Base-by-base conservation (phyloP, 805 yeast genomes). In the Martiniozyma abietophila region DNA sequence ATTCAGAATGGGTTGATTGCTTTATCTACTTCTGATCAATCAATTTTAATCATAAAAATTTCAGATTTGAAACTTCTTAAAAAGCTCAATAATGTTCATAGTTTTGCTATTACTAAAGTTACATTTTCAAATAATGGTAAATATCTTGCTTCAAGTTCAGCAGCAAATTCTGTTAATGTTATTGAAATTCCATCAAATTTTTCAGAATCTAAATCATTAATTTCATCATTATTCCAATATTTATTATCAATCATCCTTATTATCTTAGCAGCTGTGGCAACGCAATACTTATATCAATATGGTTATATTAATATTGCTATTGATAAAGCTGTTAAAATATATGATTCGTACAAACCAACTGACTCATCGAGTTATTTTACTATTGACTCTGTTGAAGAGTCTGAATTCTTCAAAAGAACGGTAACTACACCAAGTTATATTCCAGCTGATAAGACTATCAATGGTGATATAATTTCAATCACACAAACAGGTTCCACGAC, bases 91-190 rank as follows among this genome's bases (percentile, higher is more conserved):
- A 71, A 79, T 40, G 75, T 81, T 35, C 96, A 86, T 53, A 62
- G 68, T 7, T 82, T 82, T 53, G 85, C 94, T 18, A 76, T 85
- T 34, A 85, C 96, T 0, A 67, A 71, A 28, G 73, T 83, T 8
- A 61, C 73, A 3, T 76, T 84, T 40, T 76, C 85, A 4, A 78
- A 81, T 10, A 66, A 74, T 50, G 85, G 88, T 6, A 58, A 69
- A 32, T 66, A 65, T 36, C 57, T 84, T 31, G 89, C 84, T 3
- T 70, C 84, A 16, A 78, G 75, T 0, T 78, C 89, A 22, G 94
- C 88, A 2, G 82, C 92, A 3, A 77, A 80, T 41, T 67, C 84
- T 1, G 69, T 85, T 19, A 74, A 69, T 45, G 74, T 84, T 7
- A 58, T 77, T 38, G 64, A 62, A 37, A 53, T 84, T 15, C 88